Evolutionary conservation across 495 filamentous ascomycete genomes (phyloP), one percentile per base, ranked within the genome.

Genomic region (Penicillium verhagenii): DNA sequence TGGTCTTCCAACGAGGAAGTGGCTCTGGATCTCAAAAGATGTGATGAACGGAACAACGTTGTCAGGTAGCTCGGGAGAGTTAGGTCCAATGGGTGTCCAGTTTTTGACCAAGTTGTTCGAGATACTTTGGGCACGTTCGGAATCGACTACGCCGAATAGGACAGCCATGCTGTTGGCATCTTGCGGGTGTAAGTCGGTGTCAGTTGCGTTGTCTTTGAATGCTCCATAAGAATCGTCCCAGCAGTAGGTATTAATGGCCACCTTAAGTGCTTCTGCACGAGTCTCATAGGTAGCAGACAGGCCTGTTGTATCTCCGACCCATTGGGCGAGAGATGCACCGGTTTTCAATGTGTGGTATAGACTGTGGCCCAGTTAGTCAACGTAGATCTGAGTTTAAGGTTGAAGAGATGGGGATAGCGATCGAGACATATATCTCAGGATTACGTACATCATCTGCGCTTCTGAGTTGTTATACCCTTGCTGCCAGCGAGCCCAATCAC

Each of bases 31-130:
- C 57, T 88, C 83, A 50, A 86, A 83, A 9, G 79, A 78, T 8
- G 78, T 79, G 26, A 82, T 79, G 66, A 88, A 86, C 1, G 84
- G 82, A 5, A 76, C 82, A 42, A 88, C 79, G 54, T 80, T 79
- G 50, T 82, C 78, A 0, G 76, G 78, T 23, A 84, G 73, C 58
- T 88, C 84, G 16, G 74, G 70, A 10, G 82, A 76, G 0, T 80
- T 82, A 6, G 85, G 81, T 37, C 85, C 85, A 47, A 79, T 79
- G 19, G 74, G 75, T 2, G 64, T 79, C 85, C 85, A 86, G 25
- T 84, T 79, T 1, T 66, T 42, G 18, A 68, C 67, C 8, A 88
- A 69, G 37, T 65, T 72, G 7, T 69, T 50, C 11, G 79, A 82
- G 47, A 86, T 72, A 3, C 58, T 55, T 37, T 52, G 48, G 24